A percentile compares a stretch with the other conserved stretches of the same genome.
These are phyloP conservation scores for Boletellus sp. DNA, from an alignment of 1,284 basidiomycete species.

Conservation along the genomic window DNA sequence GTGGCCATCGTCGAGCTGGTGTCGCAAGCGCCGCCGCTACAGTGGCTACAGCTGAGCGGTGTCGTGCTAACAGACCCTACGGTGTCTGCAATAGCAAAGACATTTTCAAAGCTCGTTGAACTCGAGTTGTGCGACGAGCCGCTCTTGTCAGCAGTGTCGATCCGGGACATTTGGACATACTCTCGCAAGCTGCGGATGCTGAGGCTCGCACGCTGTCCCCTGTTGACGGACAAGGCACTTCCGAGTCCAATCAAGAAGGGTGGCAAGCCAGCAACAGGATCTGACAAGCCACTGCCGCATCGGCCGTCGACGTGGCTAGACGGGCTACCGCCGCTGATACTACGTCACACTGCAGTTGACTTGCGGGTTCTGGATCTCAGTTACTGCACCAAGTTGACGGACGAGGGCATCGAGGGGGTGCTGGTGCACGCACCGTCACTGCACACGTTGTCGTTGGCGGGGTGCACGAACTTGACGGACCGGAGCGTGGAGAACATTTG, in stretches of 20 bases:
- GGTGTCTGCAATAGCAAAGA: conserved; percentile 69
- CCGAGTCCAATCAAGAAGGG: conserved; percentile 50
- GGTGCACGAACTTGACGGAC: conserved; percentile 82
- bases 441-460: conserved; percentile 76
- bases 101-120: conserved; percentile 78
- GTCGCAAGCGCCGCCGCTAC: conserved; percentile 60
- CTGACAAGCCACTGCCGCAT: conserved; percentile 48
- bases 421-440: conserved; percentile 78
- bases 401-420: conserved; percentile 77
- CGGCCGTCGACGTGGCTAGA: conserved; percentile 57
- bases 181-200: conserved; percentile 75
- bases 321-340: conserved; percentile 53
- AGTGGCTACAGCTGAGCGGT: conserved; percentile 72
- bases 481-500: conserved; percentile 66
- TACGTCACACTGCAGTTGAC: conserved; percentile 63
- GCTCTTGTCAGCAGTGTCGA: conserved; percentile 66
- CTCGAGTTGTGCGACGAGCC: conserved; percentile 77
- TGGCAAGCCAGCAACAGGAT: conserved; percentile 19
- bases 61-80: conserved; percentile 71
- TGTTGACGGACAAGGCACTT: conserved; percentile 77
- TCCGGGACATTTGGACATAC: conserved; percentile 82
- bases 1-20: conserved; percentile 71
- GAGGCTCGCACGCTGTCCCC: conserved; percentile 66
- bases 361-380: conserved; percentile 78
- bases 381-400: conserved; percentile 68